Percentiles rank a stretch among this genome's conserved stretches.
phyloP scores from a whole-genome alignment of 1,284 basidiomycete species.

The Leccinum solheimii region DNA sequence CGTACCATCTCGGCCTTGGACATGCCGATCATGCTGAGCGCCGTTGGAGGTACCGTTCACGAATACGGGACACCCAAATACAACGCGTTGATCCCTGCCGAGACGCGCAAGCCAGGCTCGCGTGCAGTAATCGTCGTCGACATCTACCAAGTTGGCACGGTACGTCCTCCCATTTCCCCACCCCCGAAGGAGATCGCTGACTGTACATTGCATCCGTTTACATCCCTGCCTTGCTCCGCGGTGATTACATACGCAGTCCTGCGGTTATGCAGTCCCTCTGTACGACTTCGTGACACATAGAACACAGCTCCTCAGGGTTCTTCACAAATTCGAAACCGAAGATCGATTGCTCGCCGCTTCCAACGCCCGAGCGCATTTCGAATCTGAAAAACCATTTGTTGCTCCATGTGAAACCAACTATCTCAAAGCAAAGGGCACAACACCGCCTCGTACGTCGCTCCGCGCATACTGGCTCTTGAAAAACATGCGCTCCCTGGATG shows the following conservation, averaged over 20 bases:
- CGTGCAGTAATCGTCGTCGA: slow-evolving; percentile 52
- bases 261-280: slow-evolving; percentile 54
- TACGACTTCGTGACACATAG: slow-evolving; percentile 49
- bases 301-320: slow-evolving; percentile 37
- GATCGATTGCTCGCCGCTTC: slow-evolving; percentile 21
- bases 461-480: slow-evolving; percentile 46
- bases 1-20: background rate
- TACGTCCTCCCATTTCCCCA: slow-evolving; percentile 31
- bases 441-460: slow-evolving; percentile 37
- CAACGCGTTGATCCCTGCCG: slow-evolving; percentile 41
- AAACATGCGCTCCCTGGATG: slow-evolving; percentile 51
- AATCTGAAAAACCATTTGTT: background rate
- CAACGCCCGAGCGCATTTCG: background rate
- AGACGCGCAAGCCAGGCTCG: slow-evolving; percentile 49
- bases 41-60: slow-evolving; percentile 43
- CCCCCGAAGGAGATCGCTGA: background rate
- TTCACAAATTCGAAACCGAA: slow-evolving; percentile 32
- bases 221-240: background rate
- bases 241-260: slow-evolving; percentile 41
- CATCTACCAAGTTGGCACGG: slow-evolving; percentile 51
- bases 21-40: slow-evolving; percentile 2
- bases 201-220: background rate
- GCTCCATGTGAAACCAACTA: slow-evolving; percentile 5
- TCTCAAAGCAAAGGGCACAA: slow-evolving; percentile 4
- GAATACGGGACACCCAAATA: slow-evolving; percentile 57